Evolutionary conservation across 345 rosid species (phyloP).

Genomic region (Moricandia moricandioides): DNA sequence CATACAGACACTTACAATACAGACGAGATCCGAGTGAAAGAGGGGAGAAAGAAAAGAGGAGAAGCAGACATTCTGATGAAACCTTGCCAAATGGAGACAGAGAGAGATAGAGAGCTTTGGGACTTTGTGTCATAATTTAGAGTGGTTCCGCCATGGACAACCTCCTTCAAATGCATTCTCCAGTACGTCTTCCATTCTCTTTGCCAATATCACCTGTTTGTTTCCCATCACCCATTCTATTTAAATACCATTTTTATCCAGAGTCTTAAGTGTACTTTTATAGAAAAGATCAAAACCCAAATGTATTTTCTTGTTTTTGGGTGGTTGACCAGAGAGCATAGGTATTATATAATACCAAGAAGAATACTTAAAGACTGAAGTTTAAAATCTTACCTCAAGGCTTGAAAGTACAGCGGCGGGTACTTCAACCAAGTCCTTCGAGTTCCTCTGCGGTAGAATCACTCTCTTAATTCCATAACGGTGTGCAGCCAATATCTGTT

Average conservation of each 20-base stretch:
- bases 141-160: conserved; percentile 80
- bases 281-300: neutral
- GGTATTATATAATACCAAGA: too few species aligned
- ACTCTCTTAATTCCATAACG: conserved; percentile 89
- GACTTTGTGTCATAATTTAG: conserved; percentile 54
- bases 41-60: neutral
- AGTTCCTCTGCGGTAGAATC: conserved; percentile 88
- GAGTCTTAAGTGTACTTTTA: neutral
- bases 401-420: conserved; percentile 77
- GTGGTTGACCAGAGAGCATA: conserved; percentile 6
- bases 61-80: neutral
- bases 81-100: conserved; percentile 15
- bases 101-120: neutral
- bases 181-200: conserved; percentile 91
- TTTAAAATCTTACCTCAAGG: conserved; percentile 67
- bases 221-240: neutral
- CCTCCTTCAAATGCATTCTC: conserved; percentile 97
- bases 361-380: neutral
- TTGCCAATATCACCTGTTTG: conserved; percentile 76
- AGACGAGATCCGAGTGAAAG: neutral
- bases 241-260: neutral
- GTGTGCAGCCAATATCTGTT: conserved; percentile 95
- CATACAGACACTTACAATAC: conserved; percentile 24
- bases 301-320: neutral
- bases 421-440: conserved; percentile 94